phyloP scores from a whole-genome alignment of 2,329 filamentous ascomycete genomes.

The Claviceps quebecensis region DNA sequence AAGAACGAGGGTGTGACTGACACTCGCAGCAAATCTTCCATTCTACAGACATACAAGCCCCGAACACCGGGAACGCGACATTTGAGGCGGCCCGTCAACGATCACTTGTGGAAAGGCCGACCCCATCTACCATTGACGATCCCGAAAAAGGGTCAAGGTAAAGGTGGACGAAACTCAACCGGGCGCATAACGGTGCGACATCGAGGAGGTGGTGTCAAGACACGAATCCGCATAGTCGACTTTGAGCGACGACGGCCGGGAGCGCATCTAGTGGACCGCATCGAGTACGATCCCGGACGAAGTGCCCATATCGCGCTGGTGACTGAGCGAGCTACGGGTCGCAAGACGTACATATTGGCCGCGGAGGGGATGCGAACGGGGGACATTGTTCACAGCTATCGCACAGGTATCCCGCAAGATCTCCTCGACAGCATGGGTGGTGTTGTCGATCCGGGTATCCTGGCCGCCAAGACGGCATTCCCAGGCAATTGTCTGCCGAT shows the following conservation, averaged over 20 bases:
- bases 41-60: conserved; percentile 79
- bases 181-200: conserved; percentile 82
- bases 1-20: conserved; percentile 7
- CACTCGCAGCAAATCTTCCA: conserved; percentile 19
- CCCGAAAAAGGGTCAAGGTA: conserved; percentile 81
- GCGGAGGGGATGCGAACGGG: conserved; percentile 86
- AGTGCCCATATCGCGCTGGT: conserved; percentile 87
- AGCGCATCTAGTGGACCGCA: conserved; percentile 77
- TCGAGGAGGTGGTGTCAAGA: conserved; percentile 80
- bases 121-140: conserved; percentile 73
- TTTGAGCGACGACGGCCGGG: conserved; percentile 69
- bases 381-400: conserved; percentile 84
- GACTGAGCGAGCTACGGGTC: conserved; percentile 57
- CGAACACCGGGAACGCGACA: conserved; percentile 86
- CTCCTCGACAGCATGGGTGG: conserved; percentile 88
- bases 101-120: conserved; percentile 91
- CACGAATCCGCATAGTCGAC: conserved; percentile 83
- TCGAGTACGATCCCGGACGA: conserved; percentile 90
- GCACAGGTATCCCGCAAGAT: conserved; percentile 74
- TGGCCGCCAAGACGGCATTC: conserved; percentile 88
- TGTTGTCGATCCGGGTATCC: conserved; percentile 81
- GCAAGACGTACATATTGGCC: conserved; percentile 86
- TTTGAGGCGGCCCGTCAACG: conserved; percentile 82
- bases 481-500: conserved; percentile 89
- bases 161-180: conserved; percentile 82